Evolutionary conservation across 2,329 filamentous ascomycete species (phyloP), one percentile per base, ranked within the genome.

Genomic region (Verticillium longisporum): DNA sequence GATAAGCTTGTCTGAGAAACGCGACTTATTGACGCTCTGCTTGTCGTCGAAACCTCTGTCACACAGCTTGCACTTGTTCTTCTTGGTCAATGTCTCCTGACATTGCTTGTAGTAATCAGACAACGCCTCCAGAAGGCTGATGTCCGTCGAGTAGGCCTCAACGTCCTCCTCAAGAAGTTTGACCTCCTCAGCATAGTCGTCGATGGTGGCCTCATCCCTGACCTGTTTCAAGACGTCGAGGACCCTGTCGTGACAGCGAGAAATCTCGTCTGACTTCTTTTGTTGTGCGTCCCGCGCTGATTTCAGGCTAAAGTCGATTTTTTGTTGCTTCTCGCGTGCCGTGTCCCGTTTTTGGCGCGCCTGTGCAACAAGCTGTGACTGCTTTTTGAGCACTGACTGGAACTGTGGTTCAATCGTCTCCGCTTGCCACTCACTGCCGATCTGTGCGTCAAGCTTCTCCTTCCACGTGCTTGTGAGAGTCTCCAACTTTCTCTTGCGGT

Each of bases 31-130:
- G 68, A 83, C 85, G 36, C 75, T 81, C 66, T 78, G 78, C 68
- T 80, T 77, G 69, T 85, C 85, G 73, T 79, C 77, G 71, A 97
- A 92, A 4, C 80, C 74, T 59, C 92, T 85, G 54, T 85, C 82
- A 70, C 94, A 98, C 26, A 95, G 84, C 37, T 86, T 83, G 72
- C 94, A 98, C 55, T 83, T 83, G 66, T 91, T 89, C 60, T 89
- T 84, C 37, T 85, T 79, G 60, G 89, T 81, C 11, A 90, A 83
- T 26, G 81, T 82, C 38, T 85, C 81, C 58, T 91, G 78, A 69
- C 89, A 92, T 58, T 85, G 84, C 55, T 77, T 78, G 71, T 90
- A 92, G 72, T 91, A 96, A 14, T 88, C 82, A 56, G 87, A 83
- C 64, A 93, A 79, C 34, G 87, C 85, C 58, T 86, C 85, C 65